Percentiles rank a stretch among this genome's conserved stretches.
These are phyloP conservation scores for Podospora conica DNA, from an alignment of 495 filamentous ascomycete species.

Conservation along the genomic window DNA sequence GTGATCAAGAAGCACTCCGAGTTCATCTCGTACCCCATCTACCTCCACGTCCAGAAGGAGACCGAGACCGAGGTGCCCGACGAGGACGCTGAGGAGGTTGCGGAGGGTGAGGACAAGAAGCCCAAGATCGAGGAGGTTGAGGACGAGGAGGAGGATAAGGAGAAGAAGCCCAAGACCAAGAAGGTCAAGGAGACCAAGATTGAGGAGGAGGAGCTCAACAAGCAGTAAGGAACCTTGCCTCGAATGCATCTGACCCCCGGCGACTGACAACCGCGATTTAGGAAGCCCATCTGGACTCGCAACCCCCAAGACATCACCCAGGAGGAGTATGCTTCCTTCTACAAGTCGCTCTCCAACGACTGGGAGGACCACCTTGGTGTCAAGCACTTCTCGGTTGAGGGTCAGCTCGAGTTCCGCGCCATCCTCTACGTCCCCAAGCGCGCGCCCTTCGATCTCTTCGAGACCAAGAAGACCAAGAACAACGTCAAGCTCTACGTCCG, in stretches of 20 bases:
- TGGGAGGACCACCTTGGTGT: conserved; percentile 99
- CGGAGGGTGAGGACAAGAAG: conserved; percentile 69
- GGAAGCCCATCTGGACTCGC: conserved; percentile 98
- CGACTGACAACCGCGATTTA: neutral
- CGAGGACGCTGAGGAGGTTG: conserved; percentile 78
- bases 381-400: conserved; percentile 99
- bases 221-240: conserved; percentile 48
- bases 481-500: conserved; percentile 99
- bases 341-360: conserved; percentile 99
- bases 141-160: conserved; percentile 72
- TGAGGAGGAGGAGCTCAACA: conserved; percentile 99
- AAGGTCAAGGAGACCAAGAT: conserved; percentile 98
- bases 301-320: conserved; percentile 92
- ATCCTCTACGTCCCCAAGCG: conserved; percentile 99
- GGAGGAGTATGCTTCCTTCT: conserved; percentile 98
- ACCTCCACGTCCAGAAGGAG: conserved; percentile 98
- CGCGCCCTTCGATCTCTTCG: conserved; percentile 98
- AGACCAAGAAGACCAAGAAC: conserved; percentile 99
- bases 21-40: conserved; percentile 99
- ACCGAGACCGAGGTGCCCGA: conserved; percentile 97
- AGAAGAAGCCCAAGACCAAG: conserved; percentile 95
- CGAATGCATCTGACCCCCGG: neutral
- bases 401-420: conserved; percentile 99
- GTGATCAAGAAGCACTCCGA: conserved; percentile 99
- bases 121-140: conserved; percentile 77